Percentiles rank a stretch among this genome's conserved stretches.
Conservation (phyloP, 148 eudicot genomes). For the Oxyria digyna region DNA sequence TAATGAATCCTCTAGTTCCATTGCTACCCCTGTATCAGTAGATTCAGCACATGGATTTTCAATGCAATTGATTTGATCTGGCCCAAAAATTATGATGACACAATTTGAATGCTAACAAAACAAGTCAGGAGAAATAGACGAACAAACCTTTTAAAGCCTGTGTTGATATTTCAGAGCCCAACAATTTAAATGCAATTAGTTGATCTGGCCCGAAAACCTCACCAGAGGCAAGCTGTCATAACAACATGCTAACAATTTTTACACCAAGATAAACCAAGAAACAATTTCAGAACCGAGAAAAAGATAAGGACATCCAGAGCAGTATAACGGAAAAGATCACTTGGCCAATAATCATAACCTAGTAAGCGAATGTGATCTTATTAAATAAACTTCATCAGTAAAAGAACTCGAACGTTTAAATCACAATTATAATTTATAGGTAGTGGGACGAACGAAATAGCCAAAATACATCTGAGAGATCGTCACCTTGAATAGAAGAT, state of each 20-base stretch:
- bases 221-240: slow-evolving; percentile 82
- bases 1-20: slow-evolving; percentile 96
- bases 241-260: background rate
- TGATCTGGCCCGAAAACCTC: slow-evolving; percentile 82
- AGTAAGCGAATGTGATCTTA: too few species aligned
- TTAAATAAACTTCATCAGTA: too few species aligned
- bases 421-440: too few species aligned
- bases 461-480: background rate
- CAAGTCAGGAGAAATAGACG: background rate
- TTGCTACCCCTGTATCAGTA: slow-evolving; percentile 69
- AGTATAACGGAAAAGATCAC: background rate
- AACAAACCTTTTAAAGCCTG: slow-evolving; percentile 66
- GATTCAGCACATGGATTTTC: background rate
- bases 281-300: background rate
- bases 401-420: too few species aligned
- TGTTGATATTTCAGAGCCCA: slow-evolving; percentile 66
- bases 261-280: too few species aligned
- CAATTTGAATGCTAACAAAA: background rate
- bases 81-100: background rate
- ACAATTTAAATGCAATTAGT: slow-evolving; percentile 66
- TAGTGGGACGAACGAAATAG: background rate
- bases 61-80: too few species aligned
- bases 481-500: slow-evolving; percentile 83
- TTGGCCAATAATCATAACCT: too few species aligned
- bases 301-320: background rate